These are phyloP conservation scores for Graphilbum fragrans DNA, from an alignment of 2,329 filamentous ascomycete species.

Conservation along the genomic window DNA sequence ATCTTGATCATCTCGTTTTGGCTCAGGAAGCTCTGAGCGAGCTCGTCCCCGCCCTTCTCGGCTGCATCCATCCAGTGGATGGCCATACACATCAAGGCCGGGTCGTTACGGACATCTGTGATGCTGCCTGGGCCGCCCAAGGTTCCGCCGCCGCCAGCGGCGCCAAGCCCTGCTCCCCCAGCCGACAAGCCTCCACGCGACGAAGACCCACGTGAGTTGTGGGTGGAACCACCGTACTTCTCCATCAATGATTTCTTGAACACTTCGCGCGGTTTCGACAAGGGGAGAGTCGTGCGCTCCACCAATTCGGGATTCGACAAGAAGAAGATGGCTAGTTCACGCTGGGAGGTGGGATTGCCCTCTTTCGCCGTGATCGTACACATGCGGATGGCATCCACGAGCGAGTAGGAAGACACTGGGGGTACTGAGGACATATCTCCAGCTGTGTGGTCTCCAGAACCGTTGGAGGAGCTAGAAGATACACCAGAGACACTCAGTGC, in stretches of 20 bases:
- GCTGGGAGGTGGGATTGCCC: conserved; percentile 75
- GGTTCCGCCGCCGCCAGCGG: conserved; percentile 9
- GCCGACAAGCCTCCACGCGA: too few relatives aligned
- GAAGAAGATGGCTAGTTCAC: conserved; percentile 88
- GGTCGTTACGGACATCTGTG: conserved; percentile 56
- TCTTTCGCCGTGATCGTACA: conserved; percentile 91
- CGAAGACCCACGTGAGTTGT: conserved; percentile 13
- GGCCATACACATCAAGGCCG: conserved; percentile 82
- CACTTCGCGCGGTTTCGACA: conserved; percentile 74
- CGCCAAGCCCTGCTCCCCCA: too few relatives aligned
- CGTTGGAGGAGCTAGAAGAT: neutral
- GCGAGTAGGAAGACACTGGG: conserved; percentile 47
- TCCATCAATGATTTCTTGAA: conserved; percentile 85
- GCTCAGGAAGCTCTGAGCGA: conserved; percentile 71
- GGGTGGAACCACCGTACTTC: conserved; percentile 29
- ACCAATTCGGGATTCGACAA: conserved; percentile 83
- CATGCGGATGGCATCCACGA: conserved; percentile 77
- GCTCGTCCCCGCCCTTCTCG: conserved; percentile 71
- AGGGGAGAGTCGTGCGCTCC: conserved; percentile 65
- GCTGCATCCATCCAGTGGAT: conserved; percentile 96
- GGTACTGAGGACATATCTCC: conserved; percentile 10
- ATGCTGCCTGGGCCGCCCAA: conserved; percentile 12
- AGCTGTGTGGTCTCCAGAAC: neutral
- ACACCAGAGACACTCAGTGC: conserved; percentile 10
- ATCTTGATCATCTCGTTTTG: conserved; percentile 31